Evolutionary conservation across 805 yeast species (phyloP), one percentile per base, ranked within the genome.

Genomic region (Pichia californica): DNA sequence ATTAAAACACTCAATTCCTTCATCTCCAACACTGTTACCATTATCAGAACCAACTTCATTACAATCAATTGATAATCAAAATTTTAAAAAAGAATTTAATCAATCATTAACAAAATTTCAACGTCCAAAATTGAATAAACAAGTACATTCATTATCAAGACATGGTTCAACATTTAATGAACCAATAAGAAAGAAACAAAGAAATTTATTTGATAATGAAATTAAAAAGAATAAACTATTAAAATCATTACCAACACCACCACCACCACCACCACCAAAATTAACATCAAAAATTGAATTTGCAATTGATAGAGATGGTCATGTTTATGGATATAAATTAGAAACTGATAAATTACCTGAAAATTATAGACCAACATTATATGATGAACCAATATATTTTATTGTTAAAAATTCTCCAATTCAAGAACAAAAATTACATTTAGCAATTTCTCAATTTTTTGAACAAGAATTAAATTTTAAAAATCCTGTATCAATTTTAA

Each of bases 271-370:
- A 28, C 23, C 25, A 37, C 45, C 15, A 31, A 35, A 8, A 7
- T n/a, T 13, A 37, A 25, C 15, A 13, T 27, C 27, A 2, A 32
- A 52, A n/a, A 54, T 57, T n/a, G 52, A 57, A 30, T 71, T 75
- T 48, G 81, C 79, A 0, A 64, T 76, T 25, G 81, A 76, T 50
- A 62, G 66, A 40, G 74, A 74, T 43, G 68, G 68, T 8, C 52
- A 62, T 35, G 67, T 64, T 4, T 61, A 54, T 36, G 69, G 69
- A 2, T 51, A 63, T 21, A 45, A 52, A 9, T 44, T 61, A 5
- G 58, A 57, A 13, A 55, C 56, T 23, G 55, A 58, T 4, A 51
- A 50, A 39, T 60, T 44, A 60, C 69, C 53, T 7, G 47, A 38
- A 33, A 58, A 54, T 30, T 62, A 57, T 37, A 46, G 52, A 10